Base-by-base conservation (phyloP, 768 basidiomycete genomes). In the Vishniacozyma victoriae region DNA sequence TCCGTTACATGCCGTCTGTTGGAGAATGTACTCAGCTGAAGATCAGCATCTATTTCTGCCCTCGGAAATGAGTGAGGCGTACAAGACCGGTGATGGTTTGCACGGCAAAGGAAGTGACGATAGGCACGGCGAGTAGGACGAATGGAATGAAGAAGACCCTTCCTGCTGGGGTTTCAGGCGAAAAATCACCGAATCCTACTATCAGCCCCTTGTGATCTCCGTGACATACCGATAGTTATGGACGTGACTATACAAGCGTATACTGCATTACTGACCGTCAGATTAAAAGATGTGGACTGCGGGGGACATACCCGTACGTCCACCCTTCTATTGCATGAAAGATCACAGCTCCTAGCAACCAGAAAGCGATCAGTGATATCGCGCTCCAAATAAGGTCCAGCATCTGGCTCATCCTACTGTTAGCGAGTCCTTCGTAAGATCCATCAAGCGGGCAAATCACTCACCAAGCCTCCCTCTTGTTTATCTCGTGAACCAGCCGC, bases 321-420 rank as follows among this genome's bases (percentile, higher is more conserved):
- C 73, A 75, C 4, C 66, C 68, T 46, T 75, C 71, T 23, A 73
- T 66, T 2, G 44, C 41, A 19, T 47, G 51, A 39, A 73, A 75
- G 1, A 70, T 57, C 20, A 59, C 65, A 13, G 72, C 72, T 5
- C 72, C 72, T 12, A 58, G 40, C 7, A 67, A 24, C 72, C 72
- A 73, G 52, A 73, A 73, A 25, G 48, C 42, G 16, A 67, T 38
- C 19, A 73, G 64, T 3, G 57, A 54, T 11, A 61, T 11, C 0
- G 60, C 52, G 35, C 57, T 60, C 59, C 63, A 64, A 11, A 59
- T 22, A 9, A 73, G 57, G 36, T 72, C 72, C 38, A 57, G 65
- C 12, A 65, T 12, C 41, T 71, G 60, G 29, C 54, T 62, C 57
- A 62, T 52, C 39, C 60, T 61, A 13, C 4, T 9, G 29, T 33